A percentile compares a stretch with the other conserved stretches of the same genome.
phyloP scores from a whole-genome alignment of 2,329 filamentous ascomycete species.

The Colletotrichum sp. region DNA sequence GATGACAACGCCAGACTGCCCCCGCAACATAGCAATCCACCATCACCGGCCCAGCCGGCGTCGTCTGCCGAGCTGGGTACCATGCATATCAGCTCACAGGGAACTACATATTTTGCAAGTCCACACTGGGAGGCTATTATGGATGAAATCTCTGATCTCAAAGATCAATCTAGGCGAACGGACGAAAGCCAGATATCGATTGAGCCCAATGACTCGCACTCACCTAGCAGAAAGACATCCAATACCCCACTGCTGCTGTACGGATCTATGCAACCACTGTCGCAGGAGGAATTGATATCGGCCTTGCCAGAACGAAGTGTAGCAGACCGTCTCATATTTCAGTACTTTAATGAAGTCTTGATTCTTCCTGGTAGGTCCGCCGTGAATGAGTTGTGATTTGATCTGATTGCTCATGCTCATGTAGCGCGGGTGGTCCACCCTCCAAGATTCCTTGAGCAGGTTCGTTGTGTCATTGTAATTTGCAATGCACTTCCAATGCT shows the following conservation, averaged over 20 bases:
- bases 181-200: accelerated
- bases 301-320: too few species aligned
- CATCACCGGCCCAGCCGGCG: too few species aligned
- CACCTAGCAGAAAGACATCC: accelerated
- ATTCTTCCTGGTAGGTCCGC: accelerated
- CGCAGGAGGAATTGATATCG: accelerated
- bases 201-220: accelerated
- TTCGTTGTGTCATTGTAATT: accelerated
- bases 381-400: accelerated
- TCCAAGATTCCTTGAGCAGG: too few species aligned
- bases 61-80: accelerated
- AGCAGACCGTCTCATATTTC: accelerated
- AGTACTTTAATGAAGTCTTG: accelerated
- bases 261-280: accelerated
- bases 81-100: too few species aligned
- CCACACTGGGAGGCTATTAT: too few species aligned
- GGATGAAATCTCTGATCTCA: too few species aligned
- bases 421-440: accelerated
- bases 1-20: too few species aligned
- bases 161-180: accelerated
- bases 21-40: too few species aligned
- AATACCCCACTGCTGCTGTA: accelerated
- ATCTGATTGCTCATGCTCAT: too few species aligned
- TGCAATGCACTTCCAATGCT: too few species aligned
- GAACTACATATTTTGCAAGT: too few species aligned